A percentile compares a stretch with the other conserved stretches of the same genome.
These are phyloP conservation scores for Rubus parviflorus DNA, from an alignment of 306 rosid species.

Conservation along the genomic window DNA sequence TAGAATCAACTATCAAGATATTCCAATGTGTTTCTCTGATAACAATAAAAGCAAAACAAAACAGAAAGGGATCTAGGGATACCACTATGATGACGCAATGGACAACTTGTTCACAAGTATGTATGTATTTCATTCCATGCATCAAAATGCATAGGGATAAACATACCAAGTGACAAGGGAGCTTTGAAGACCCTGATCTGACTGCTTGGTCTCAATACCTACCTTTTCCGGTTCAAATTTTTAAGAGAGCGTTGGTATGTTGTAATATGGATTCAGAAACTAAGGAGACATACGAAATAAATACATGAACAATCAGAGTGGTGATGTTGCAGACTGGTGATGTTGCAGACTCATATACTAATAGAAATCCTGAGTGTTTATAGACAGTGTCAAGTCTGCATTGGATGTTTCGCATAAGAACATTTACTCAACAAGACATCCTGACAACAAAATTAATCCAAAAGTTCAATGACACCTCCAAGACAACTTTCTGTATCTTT, in stretches of 20 bases:
- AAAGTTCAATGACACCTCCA: background rate
- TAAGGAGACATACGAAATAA: background rate
- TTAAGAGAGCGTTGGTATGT: background rate
- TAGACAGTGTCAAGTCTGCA: background rate
- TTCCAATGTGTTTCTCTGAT: no score
- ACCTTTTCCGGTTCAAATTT: background rate
- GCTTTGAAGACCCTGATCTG: background rate
- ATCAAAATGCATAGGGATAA: no score
- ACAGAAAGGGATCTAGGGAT: background rate
- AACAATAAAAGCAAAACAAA: background rate
- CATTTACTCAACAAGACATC: background rate
- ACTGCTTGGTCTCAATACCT: background rate
- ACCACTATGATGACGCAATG: background rate
- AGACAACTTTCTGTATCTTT: background rate
- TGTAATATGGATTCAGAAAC: conserved; percentile 1
- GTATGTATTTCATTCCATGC: background rate
- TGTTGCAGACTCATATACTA: background rate
- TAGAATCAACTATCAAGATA: no score
- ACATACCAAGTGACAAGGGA: background rate
- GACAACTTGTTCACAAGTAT: background rate
- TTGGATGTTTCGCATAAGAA: background rate
- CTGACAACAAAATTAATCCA: background rate
- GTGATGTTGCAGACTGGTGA: background rate
- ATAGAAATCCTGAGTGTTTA: background rate
- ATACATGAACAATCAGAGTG: background rate